These are phyloP conservation scores for Morella rubra DNA, from an alignment of 306 rosid species.

Conservation along the genomic window DNA sequence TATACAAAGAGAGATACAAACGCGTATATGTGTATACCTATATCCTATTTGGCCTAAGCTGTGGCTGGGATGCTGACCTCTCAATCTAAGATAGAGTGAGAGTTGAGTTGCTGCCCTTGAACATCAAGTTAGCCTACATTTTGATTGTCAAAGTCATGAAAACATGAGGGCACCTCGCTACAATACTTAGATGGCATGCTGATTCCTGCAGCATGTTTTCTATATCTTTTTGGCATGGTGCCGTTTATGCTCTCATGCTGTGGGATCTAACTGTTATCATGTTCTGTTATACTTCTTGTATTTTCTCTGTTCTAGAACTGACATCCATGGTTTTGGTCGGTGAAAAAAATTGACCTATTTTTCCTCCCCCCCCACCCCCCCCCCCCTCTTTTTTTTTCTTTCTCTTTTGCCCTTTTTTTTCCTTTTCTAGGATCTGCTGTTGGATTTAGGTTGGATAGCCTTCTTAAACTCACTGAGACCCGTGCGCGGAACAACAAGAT, in stretches of 20 bases:
- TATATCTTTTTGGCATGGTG: not conserved
- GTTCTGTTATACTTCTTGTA: not conserved
- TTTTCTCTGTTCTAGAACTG: not conserved
- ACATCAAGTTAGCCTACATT: not conserved
- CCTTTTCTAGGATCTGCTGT: conserved; percentile 66
- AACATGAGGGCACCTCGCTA: not conserved
- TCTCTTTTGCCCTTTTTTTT: conserved; percentile 6
- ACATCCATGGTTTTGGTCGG: not conserved
- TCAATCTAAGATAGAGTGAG: not conserved
- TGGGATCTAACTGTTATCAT: not conserved
- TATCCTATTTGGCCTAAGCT: not conserved
- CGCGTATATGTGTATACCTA: not conserved
- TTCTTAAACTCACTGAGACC: conserved; percentile 80
- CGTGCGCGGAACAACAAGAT: conserved; percentile 80
- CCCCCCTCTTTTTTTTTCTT: too few relatives aligned
- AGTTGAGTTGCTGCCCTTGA: not conserved
- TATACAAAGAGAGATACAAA: not conserved
- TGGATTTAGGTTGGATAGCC: conserved; percentile 87
- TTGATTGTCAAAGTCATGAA: not conserved
- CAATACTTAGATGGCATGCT: not conserved
- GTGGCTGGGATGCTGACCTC: not conserved
- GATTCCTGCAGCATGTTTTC: not conserved
- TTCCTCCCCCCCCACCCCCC: too few relatives aligned
- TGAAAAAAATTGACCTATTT: too few relatives aligned
- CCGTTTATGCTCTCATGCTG: not conserved